A percentile compares a stretch with the other conserved stretches of the same genome.
phyloP scores from a whole-genome alignment of 805 yeast genomes.

The Candida loeiensis region DNA sequence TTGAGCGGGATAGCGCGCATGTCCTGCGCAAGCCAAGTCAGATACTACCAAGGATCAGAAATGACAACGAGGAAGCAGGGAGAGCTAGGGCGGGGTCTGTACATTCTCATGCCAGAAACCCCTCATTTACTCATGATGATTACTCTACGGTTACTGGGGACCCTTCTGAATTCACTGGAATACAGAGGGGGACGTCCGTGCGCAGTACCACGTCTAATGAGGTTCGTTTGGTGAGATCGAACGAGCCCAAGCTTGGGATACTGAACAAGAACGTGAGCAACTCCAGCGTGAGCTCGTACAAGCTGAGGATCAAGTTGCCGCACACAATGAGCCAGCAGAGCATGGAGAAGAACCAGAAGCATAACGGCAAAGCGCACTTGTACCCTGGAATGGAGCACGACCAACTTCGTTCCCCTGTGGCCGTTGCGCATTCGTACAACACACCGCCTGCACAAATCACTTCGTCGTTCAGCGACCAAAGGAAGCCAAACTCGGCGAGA shows the following conservation, averaged over 20 bases:
- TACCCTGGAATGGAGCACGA: too few relatives aligned
- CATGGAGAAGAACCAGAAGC: background rate
- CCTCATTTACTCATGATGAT: constrained; percentile 2
- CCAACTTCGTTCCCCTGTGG: background rate
- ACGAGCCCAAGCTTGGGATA: constrained; percentile 4
- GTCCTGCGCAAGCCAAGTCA: background rate
- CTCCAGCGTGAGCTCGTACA: constrained; percentile 25
- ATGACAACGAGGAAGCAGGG: background rate
- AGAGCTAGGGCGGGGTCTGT: background rate
- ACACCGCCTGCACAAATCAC: constrained; percentile 1
- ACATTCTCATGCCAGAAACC: background rate
- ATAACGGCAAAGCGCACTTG: background rate
- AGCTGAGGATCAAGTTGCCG: constrained; percentile 33
- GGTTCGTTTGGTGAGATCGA: constrained; percentile 4
- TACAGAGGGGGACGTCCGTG: constrained; percentile 4
- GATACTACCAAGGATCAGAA: background rate
- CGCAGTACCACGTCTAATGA: constrained; percentile 5
- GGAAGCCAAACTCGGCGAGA: background rate
- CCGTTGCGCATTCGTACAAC: background rate
- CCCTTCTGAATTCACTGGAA: background rate
- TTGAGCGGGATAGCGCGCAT: background rate
- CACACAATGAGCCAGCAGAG: constrained; percentile 21
- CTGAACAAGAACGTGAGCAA: constrained; percentile 14
- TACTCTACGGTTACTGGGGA: constrained; percentile 4
- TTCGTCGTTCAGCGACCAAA: background rate